phyloP scores from a whole-genome alignment of 78 protist species.

The Reticulomyxa filosa region DNA sequence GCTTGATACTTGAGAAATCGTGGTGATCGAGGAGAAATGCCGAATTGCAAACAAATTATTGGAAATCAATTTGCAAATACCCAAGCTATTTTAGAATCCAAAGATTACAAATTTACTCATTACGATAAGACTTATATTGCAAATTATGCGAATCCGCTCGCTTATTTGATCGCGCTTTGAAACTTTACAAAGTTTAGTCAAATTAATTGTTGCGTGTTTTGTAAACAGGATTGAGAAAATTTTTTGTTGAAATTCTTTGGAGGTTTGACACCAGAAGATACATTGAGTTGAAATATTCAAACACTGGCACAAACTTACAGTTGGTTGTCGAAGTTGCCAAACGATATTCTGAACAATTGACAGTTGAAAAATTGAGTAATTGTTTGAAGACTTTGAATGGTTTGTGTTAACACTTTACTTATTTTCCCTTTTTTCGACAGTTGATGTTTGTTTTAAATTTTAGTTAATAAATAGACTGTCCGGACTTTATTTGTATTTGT shows the following conservation, averaged over 20 bases:
- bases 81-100: conserved; percentile 71
- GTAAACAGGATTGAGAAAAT: too few species aligned
- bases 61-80: conserved; percentile 79
- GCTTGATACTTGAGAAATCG: conserved; percentile 56
- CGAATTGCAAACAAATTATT: conserved; percentile 81
- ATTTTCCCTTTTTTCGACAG: conserved; percentile 39
- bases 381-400: conserved; percentile 67
- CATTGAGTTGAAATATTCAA: conserved; percentile 49
- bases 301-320: conserved; percentile 65
- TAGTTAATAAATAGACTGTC: too few species aligned
- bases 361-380: conserved; percentile 42
- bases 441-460: too few species aligned
- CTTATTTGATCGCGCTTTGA: conserved; percentile 76
- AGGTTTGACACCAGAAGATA: conserved; percentile 38
- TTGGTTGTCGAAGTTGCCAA: conserved; percentile 67
- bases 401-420: conserved; percentile 67
- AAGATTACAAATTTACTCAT: conserved; percentile 51
- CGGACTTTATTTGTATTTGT: conserved; percentile 36
- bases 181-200: conserved; percentile 86
- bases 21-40: conserved; percentile 50
- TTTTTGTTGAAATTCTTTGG: conserved; percentile 74
- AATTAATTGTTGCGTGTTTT: conserved; percentile 76
- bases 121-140: conserved; percentile 75
- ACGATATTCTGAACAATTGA: conserved; percentile 60
- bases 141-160: conserved; percentile 86